Conservation (phyloP, 306 rosid species). For the peach (Prunus persica) region DNA sequence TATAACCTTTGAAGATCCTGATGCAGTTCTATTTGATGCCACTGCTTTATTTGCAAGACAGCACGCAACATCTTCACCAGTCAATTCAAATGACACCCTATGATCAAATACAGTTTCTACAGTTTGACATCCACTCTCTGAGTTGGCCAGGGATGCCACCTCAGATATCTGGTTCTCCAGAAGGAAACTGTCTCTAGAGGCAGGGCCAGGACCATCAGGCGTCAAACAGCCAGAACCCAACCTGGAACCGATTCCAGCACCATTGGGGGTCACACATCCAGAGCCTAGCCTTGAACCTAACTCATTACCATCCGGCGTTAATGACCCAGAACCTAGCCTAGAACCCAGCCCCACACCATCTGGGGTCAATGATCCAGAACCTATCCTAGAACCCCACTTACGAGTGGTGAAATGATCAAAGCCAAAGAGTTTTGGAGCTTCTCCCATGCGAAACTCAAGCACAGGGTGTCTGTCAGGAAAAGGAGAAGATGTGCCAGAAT, state of each 20-base stretch:
- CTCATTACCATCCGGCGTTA: slow-evolving; percentile 87
- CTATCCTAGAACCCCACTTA: slow-evolving; percentile 81
- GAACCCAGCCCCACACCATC: slow-evolving; percentile 78
- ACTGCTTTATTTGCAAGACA: slow-evolving; percentile 78
- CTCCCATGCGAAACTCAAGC: slow-evolving; percentile 70
- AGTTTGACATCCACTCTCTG: slow-evolving; percentile 49
- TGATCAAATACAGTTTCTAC: slow-evolving; percentile 52
- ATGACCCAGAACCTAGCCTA: slow-evolving; percentile 72
- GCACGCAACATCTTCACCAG: slow-evolving; percentile 89
- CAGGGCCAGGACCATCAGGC: slow-evolving; percentile 58
- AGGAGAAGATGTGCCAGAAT: slow-evolving; percentile 91
- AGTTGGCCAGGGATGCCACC: slow-evolving; percentile 54
- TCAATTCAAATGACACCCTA: slow-evolving; percentile 91
- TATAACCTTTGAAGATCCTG: slow-evolving; percentile 52
- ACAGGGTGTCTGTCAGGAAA: slow-evolving; percentile 71
- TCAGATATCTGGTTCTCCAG: slow-evolving; percentile 47
- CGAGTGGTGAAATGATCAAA: slow-evolving; percentile 68
- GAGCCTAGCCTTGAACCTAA: slow-evolving; percentile 71
- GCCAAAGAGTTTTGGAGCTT: slow-evolving; percentile 72
- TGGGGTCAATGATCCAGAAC: slow-evolving; percentile 90
- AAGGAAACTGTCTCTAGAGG: slow-evolving; percentile 28
- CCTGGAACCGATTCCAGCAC: slow-evolving; percentile 67
- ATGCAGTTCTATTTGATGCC: slow-evolving; percentile 39
- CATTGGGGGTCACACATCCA: slow-evolving; percentile 85
- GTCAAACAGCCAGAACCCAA: slow-evolving; percentile 46